Evolutionary conservation across 2,329 filamentous ascomycete species (phyloP).

Genomic region (Rosellinia necatrix): DNA sequence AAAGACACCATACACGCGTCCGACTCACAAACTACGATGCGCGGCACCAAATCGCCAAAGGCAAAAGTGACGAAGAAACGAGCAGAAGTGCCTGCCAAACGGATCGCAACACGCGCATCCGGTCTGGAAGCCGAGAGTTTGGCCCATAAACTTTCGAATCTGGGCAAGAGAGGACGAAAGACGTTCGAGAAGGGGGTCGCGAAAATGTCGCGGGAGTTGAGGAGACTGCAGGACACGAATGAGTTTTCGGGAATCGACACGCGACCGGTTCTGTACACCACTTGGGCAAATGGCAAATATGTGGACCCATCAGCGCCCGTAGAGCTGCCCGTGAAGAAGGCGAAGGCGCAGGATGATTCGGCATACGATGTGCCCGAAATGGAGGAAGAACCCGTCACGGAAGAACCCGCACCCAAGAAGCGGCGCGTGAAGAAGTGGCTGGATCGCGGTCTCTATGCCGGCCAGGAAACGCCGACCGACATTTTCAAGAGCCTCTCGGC

Average conservation of each 20-base stretch:
- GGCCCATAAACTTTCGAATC: constrained; percentile 54
- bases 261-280: constrained; percentile 59
- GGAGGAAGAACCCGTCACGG: constrained; percentile 43
- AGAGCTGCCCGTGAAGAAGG: constrained; percentile 25
- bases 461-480: constrained; percentile 66
- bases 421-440: constrained; percentile 75
- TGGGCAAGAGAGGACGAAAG: constrained; percentile 66
- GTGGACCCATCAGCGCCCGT: constrained; percentile 48
- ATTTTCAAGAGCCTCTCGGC: constrained; percentile 53
- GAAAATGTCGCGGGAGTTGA: constrained; percentile 61
- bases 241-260: constrained; percentile 65
- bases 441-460: constrained; percentile 82
- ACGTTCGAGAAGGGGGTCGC: constrained; percentile 53
- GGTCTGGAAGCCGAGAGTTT: constrained; percentile 50
- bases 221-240: constrained; percentile 64
- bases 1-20: constrained; percentile 49
- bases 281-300: constrained; percentile 69
- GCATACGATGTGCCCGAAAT: constrained; percentile 40
- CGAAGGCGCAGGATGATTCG: constrained; percentile 30
- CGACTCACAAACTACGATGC: constrained; percentile 49
- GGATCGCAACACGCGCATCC: constrained; percentile 51
- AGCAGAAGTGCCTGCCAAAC: constrained; percentile 40
- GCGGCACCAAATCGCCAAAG: constrained; percentile 44
- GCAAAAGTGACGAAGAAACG: constrained; percentile 42
- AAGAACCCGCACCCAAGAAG: constrained; percentile 44